Conservation (phyloP, 257 asterid species). For the Gentiana straminea region DNA sequence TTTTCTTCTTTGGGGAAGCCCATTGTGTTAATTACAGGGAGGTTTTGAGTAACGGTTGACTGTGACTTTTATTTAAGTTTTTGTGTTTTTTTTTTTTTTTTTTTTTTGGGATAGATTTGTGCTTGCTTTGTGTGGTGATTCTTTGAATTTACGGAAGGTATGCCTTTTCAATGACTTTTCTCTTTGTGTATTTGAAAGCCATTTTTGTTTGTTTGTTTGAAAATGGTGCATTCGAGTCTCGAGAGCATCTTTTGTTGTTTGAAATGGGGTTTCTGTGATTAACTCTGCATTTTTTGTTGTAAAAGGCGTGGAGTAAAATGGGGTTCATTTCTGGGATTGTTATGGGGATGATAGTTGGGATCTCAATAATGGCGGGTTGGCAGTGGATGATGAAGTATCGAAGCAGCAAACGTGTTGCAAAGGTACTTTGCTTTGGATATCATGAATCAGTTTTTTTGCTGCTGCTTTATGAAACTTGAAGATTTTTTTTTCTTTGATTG, state of each 20-base stretch:
- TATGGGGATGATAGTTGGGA: conserved; percentile 82
- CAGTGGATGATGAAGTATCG: conserved; percentile 69
- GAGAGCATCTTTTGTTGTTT: not conserved
- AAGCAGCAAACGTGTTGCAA: conserved; percentile 68
- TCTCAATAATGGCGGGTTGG: conserved; percentile 90
- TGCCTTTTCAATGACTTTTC: no score
- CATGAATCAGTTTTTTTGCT: not conserved
- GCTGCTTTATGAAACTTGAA: not conserved
- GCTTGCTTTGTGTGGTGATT: no score
- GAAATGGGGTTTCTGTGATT: not conserved
- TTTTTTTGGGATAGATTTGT: no score
- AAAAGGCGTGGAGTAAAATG: conserved; percentile 27
- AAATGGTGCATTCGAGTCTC: no score
- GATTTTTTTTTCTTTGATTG: not conserved
- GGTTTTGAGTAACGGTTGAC: no score
- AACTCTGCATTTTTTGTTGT: not conserved
- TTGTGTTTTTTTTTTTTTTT: no score
- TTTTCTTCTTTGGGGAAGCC: no score
- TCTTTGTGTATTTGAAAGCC: no score
- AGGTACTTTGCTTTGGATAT: conserved; percentile 31
- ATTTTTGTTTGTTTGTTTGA: no score
- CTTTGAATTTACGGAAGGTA: no score
- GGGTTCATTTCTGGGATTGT: conserved; percentile 81
- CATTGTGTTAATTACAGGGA: not conserved
- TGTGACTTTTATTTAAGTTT: no score